phyloP scores from a whole-genome alignment of 352 stramenopile species.

The Phytophthora ramorum region DNA sequence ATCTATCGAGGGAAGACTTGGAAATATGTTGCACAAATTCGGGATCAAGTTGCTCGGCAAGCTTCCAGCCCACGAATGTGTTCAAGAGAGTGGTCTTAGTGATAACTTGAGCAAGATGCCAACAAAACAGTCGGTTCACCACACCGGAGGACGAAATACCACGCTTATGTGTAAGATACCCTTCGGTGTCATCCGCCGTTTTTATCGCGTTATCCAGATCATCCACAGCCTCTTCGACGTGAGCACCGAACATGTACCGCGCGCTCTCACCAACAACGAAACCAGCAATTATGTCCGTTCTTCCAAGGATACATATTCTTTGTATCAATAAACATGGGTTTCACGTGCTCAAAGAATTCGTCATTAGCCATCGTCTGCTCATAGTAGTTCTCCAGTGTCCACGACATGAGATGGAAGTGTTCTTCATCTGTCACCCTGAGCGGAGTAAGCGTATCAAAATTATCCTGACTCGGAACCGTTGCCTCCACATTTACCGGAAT shows the following conservation, averaged over 20 bases:
- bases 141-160: neutral
- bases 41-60: neutral
- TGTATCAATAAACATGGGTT: constrained; percentile 2
- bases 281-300: constrained; percentile 5
- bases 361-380: constrained; percentile 6
- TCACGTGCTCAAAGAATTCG: constrained; percentile 13
- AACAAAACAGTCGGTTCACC: constrained; percentile 10
- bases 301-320: neutral
- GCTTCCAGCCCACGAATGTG: constrained; percentile 5
- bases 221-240: neutral
- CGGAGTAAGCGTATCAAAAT: constrained; percentile 3
- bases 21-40: constrained; percentile 3
- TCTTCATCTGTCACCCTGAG: neutral
- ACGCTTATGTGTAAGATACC: neutral
- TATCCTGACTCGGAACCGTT: neutral
- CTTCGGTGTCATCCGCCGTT: neutral
- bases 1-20: constrained; percentile 2
- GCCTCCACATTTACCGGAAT: too few species aligned
- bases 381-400: constrained; percentile 13
- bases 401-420: constrained; percentile 8
- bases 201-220: neutral
- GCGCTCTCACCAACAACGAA: constrained; percentile 8
- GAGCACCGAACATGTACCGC: constrained; percentile 16
- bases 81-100: neutral
- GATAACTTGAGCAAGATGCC: neutral